Conservation (phyloP, 176 grass and related monocot species). For the Leersia perrieri region DNA sequence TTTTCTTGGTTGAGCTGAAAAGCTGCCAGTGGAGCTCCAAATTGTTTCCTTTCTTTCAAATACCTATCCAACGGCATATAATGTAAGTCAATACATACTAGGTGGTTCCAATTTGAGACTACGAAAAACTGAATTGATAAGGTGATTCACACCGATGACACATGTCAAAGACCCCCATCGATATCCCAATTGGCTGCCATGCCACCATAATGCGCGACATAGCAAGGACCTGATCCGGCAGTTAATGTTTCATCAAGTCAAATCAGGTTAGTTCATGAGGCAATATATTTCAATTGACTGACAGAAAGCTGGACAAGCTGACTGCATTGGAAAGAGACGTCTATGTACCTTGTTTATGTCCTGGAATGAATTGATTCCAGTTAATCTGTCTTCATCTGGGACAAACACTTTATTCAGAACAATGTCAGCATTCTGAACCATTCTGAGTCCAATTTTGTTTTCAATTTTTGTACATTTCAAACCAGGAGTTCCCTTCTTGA, state of each 20-base stretch:
- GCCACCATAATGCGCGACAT: constrained; percentile 82
- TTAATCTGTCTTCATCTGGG: constrained; percentile 78
- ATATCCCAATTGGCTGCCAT: constrained; percentile 94
- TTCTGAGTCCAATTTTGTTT: constrained; percentile 94
- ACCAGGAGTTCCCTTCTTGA: constrained; percentile 78
- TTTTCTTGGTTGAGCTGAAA: constrained; percentile 99
- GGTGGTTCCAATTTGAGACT: background rate
- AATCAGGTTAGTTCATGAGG: background rate
- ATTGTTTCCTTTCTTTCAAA: constrained; percentile 91
- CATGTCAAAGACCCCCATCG: constrained; percentile 89
- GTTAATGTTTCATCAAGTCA: background rate
- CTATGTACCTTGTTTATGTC: constrained; percentile 75
- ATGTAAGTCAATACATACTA: background rate
- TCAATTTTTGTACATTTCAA: constrained; percentile 81
- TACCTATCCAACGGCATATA: constrained; percentile 49
- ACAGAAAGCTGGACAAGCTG: background rate
- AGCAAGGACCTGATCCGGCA: constrained; percentile 61
- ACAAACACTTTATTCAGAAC: constrained; percentile 83
- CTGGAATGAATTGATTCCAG: constrained; percentile 75
- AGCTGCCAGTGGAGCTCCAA: constrained; percentile 83
- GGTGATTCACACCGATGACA: constrained; percentile 59
- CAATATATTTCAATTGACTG: background rate
- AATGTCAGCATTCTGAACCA: constrained; percentile 95
- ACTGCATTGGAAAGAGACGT: background rate
- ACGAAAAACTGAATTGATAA: background rate